Evolutionary conservation across 2,329 filamentous ascomycete species (phyloP).

Genomic region (Paracorniculantispora psalliotae): DNA sequence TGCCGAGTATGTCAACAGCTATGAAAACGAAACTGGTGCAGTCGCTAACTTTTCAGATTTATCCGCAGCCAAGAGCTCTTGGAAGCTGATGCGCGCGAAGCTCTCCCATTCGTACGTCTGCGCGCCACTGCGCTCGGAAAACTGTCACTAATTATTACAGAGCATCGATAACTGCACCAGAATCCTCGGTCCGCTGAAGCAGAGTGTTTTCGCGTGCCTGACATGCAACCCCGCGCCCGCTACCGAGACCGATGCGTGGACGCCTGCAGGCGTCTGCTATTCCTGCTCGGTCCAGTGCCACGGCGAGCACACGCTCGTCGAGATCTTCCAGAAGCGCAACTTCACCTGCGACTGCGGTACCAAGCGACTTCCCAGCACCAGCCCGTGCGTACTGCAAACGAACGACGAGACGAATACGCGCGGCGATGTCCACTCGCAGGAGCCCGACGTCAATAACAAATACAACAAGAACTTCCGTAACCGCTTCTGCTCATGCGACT

Average conservation of each 20-base stretch:
- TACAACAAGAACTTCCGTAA: constrained; percentile 98
- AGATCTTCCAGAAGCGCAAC: constrained; percentile 92
- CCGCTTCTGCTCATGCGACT: constrained; percentile 81
- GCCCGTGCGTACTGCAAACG: constrained; percentile 70
- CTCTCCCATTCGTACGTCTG: constrained; percentile 74
- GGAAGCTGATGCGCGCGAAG: constrained; percentile 92
- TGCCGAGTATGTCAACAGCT: constrained; percentile 50
- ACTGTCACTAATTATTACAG: constrained; percentile 40
- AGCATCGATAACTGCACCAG: constrained; percentile 93
- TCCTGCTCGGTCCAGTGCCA: constrained; percentile 96
- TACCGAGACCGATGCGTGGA: constrained; percentile 46
- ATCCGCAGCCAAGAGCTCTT: constrained; percentile 84
- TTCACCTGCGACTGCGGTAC: constrained; percentile 97
- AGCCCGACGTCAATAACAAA: constrained; percentile 66
- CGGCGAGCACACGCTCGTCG: constrained; percentile 88
- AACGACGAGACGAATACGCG: constrained; percentile 70
- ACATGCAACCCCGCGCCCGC: constrained; percentile 83
- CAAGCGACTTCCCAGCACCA: constrained; percentile 64
- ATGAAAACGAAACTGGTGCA: neutral
- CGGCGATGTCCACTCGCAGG: constrained; percentile 71
- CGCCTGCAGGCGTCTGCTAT: constrained; percentile 82
- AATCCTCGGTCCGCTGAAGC: constrained; percentile 79
- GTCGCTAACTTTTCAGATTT: constrained; percentile 52
- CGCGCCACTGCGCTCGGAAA: neutral
- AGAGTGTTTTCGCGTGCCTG: constrained; percentile 85